Conservation (phyloP, 495 filamentous ascomycete species). For the Astrocystis sublimbata region DNA sequence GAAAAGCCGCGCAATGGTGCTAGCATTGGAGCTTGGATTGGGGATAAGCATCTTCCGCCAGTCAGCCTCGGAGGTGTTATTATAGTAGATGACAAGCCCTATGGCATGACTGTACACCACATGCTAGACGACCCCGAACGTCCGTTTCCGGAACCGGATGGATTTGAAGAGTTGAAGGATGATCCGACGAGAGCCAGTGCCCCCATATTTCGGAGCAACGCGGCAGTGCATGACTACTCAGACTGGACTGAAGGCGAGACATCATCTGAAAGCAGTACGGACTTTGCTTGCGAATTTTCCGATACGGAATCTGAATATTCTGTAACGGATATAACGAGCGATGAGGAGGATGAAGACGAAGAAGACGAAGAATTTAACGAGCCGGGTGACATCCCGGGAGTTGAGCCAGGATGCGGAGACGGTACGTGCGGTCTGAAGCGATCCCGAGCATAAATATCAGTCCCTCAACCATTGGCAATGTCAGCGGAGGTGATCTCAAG, state of each 20-base stretch:
- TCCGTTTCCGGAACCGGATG: conserved; percentile 49
- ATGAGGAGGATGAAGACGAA: conserved; percentile 44
- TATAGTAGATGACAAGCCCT: conserved; percentile 76
- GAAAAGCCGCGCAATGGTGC: conserved; percentile 78
- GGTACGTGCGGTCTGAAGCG: conserved; percentile 35
- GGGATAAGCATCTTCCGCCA: conserved; percentile 79
- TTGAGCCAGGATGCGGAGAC: conserved; percentile 71
- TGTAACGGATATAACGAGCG: conserved; percentile 48
- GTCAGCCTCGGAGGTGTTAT: conserved; percentile 89
- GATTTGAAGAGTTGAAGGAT: conserved; percentile 5
- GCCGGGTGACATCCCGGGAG: conserved; percentile 80
- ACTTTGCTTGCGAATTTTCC: conserved; percentile 51
- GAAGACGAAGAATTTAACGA: conserved; percentile 52
- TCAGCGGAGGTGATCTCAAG: conserved; percentile 19
- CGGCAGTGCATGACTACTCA: conserved; percentile 19
- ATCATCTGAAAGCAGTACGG: conserved; percentile 42
- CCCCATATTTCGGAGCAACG: conserved; percentile 37
- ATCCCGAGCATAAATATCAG: not conserved
- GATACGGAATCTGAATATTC: conserved; percentile 58
- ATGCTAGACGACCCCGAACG: conserved; percentile 84
- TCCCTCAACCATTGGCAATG: not conserved
- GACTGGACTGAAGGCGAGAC: conserved; percentile 33
- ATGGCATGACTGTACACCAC: conserved; percentile 94
- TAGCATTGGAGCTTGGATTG: conserved; percentile 87
- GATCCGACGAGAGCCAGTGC: conserved; percentile 32